Base-by-base conservation (phyloP, 2,329 filamentous ascomycete genomes). In the Pyricularia grisea region DNA sequence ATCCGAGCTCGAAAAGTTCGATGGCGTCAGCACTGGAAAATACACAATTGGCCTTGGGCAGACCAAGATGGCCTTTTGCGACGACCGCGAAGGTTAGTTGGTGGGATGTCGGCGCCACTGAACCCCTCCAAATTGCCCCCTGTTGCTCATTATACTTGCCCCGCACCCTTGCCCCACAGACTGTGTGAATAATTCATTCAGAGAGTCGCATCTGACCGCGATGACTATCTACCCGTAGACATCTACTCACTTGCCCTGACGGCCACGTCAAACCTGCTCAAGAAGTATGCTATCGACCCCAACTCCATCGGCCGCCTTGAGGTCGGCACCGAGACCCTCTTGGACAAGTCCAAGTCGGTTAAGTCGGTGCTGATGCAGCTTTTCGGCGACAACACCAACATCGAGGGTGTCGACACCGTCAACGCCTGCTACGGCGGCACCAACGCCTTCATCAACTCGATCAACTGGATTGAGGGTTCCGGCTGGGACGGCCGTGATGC, bases 11-110 rank as follows among this genome's bases (percentile, higher is more conserved):
- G 92, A 94, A 81, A 92, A 92, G 81, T 92, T 93, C 81, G 92
- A 95, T 87, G 92, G 91, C 79, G 91, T 92, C 76, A 87, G 87
- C 78, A 79, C 88, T 69, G 92, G 92, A 74, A 95, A 95, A 83
- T 95, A 95, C 85, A 95, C 92, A 77, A 94, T 95, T 82, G 92
- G 92, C 79, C 90, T 95, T 69, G 92, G 92, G 76, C 92, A 95
- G 86, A 94, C 91, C 78, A 93, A 92, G 83, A 95, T 95, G 92
- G 90, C 89, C 84, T 95, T 95, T 83, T 94, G 92, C 79, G 92
- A 95, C 81, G 92, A 95, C 78, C 89, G 91, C 77, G 92, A 95
- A 84, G 92, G 92, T 93, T 79, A 80, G 83, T 80, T 73, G n/a
- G 23, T 42, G 10, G 65, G 65, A 23, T 25, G 25, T 55, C 20